Percentiles rank a stretch among this genome's conserved stretches.
Conservation (phyloP, 2,329 filamentous ascomycete species). For the Knufia fluminis region DNA sequence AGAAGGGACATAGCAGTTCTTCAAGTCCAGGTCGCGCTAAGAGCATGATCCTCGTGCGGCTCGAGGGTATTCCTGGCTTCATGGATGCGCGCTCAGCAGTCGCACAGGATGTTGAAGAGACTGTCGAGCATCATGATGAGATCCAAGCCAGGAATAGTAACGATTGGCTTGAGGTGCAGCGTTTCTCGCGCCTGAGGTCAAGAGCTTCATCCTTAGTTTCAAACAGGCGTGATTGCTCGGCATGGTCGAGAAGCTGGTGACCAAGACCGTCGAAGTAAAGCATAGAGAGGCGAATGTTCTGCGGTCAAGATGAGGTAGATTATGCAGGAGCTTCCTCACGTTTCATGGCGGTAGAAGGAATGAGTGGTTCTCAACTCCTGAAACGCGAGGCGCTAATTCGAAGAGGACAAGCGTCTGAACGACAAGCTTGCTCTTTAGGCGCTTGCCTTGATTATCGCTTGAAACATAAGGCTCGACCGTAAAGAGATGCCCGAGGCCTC, state of each 20-base stretch:
- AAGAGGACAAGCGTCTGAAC: neutral
- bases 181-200: neutral
- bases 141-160: conserved; percentile 6
- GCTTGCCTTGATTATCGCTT: neutral
- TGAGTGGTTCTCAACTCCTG: conserved; percentile 6
- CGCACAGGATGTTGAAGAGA: neutral
- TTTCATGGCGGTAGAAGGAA: conserved; percentile 3
- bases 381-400: conserved; percentile 2
- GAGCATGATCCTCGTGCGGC: neutral
- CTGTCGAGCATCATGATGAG: neutral
- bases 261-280: neutral
- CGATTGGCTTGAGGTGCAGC: conserved; percentile 1
- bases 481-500: conserved; percentile 8
- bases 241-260: neutral
- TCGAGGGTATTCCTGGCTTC: neutral
- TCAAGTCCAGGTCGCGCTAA: conserved; percentile 1
- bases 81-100: neutral
- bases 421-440: neutral
- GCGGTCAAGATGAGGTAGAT: neutral
- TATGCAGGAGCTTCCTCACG: conserved; percentile 9
- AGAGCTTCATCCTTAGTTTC: conserved; percentile 9
- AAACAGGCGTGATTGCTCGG: conserved; percentile 3
- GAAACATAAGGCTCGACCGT: conserved; percentile 5
- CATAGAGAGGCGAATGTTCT: neutral
- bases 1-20: conserved; percentile 4